Evolutionary conservation across 345 rosid genomes (phyloP).

Genomic region (Eucalyptus polybractea): DNA sequence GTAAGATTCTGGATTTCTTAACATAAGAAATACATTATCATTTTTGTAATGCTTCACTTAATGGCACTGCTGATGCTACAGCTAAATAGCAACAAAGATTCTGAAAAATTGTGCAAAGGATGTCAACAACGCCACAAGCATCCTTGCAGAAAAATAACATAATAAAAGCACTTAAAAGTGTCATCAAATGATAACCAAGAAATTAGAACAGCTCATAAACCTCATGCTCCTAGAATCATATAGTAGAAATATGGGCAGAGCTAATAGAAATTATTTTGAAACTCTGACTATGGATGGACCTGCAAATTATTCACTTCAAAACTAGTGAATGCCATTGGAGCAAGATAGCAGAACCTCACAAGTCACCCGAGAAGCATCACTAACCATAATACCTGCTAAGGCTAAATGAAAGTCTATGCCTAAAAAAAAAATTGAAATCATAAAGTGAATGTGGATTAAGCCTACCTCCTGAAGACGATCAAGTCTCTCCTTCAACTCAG

Average conservation of each 20-base stretch:
- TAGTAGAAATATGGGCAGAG: neutral
- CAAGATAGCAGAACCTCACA: neutral
- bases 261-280: neutral
- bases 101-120: neutral
- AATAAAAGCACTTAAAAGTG: neutral
- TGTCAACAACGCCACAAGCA: neutral
- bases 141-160: neutral
- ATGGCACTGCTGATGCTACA: neutral
- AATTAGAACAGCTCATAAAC: neutral
- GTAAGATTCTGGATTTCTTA: neutral
- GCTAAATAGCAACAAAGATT: neutral
- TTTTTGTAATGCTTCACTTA: neutral
- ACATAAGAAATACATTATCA: neutral
- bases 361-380: neutral
- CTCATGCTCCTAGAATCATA: neutral
- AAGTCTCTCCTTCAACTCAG: conserved; percentile 23
- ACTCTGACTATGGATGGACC: neutral
- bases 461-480: conserved; percentile 35
- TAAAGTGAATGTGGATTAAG: neutral
- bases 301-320: neutral
- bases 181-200: neutral
- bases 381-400: no score
- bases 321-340: neutral
- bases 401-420: neutral
- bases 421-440: neutral